Conservation (phyloP, 2,329 filamentous ascomycete species). For the Fusarium sterilihyphosum region DNA sequence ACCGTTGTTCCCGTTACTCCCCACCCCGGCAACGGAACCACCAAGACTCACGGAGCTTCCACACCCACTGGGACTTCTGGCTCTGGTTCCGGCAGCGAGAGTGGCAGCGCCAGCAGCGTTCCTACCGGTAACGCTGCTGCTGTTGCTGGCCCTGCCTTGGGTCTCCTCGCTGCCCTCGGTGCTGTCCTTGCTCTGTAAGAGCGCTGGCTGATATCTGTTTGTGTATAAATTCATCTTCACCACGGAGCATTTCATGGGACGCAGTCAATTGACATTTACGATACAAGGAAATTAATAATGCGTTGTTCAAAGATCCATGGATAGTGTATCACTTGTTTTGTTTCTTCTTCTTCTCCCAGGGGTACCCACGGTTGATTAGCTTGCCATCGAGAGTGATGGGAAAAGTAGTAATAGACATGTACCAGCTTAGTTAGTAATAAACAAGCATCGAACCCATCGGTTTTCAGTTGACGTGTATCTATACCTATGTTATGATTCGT, state of each 20-base stretch:
- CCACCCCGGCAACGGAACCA: constrained; percentile 17
- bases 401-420: constrained; percentile 30
- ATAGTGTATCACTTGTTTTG: constrained; percentile 1
- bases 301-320: not conserved
- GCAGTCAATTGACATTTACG: not conserved
- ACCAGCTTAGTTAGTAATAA: constrained; percentile 23
- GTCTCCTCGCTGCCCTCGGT: constrained; percentile 46
- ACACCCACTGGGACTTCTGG: constrained; percentile 16
- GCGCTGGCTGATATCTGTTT: not conserved
- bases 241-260: not conserved
- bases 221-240: not conserved
- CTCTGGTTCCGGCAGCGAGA: not conserved
- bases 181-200: constrained; percentile 48
- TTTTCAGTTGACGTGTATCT: not conserved
- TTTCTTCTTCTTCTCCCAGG: not conserved
- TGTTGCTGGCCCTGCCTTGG: constrained; percentile 42
- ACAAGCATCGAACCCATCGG: constrained; percentile 2
- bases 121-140: constrained; percentile 33
- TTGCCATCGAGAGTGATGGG: constrained; percentile 7
- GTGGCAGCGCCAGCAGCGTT: constrained; percentile 21
- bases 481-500: not conserved
- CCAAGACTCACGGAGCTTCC: constrained; percentile 4
- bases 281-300: constrained; percentile 12
- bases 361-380: not conserved
- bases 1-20: constrained; percentile 20